These are phyloP conservation scores for Myriosclerotinia curreyana DNA, from an alignment of 2,329 filamentous ascomycete genomes.

Conservation along the genomic window DNA sequence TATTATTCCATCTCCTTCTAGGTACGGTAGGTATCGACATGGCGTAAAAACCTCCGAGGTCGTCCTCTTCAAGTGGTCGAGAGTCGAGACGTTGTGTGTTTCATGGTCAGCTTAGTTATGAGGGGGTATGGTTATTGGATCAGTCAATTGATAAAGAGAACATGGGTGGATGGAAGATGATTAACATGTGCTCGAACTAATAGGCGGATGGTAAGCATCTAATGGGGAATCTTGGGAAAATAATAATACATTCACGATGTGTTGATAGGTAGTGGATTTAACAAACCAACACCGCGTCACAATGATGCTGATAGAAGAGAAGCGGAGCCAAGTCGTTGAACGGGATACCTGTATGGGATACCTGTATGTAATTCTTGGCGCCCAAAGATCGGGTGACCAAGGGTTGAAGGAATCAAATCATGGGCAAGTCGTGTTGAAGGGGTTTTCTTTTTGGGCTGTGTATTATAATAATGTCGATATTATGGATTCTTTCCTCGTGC, in stretches of 20 bases:
- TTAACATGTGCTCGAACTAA: background rate
- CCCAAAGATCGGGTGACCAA: background rate
- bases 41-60: background rate
- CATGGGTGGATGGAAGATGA: background rate
- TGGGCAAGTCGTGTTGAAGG: too few species aligned
- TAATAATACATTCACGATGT: too few species aligned
- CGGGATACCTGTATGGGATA: too few species aligned
- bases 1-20: background rate
- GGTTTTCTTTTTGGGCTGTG: background rate
- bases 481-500: too few species aligned
- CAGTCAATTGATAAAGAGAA: background rate
- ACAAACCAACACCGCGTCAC: too few species aligned
- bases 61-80: conserved; percentile 1
- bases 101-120: background rate
- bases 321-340: too few species aligned
- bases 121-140: background rate
- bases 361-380: background rate
- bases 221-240: too few species aligned
- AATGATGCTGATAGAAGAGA: too few species aligned
- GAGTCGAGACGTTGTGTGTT: conserved; percentile 3
- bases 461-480: too few species aligned
- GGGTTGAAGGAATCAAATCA: background rate
- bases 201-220: background rate
- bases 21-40: background rate
- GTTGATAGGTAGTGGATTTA: too few species aligned